Conservation (phyloP, 75 land plant genomes). For the Azolla pinnata region DNA sequence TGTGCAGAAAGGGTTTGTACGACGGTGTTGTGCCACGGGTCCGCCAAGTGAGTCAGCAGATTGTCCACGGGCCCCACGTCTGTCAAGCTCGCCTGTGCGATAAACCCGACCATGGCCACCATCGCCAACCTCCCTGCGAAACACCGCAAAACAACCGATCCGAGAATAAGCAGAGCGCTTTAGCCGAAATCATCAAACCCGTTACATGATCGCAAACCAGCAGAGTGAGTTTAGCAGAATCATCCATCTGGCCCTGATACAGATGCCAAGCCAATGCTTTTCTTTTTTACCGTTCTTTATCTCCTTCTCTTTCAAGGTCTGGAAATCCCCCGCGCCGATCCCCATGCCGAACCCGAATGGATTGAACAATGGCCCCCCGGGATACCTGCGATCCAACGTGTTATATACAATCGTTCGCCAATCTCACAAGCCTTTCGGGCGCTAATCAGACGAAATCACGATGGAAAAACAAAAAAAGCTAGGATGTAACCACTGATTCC, state of each 20-base stretch:
- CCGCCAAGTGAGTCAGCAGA: constrained; percentile 60
- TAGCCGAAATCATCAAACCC: neutral
- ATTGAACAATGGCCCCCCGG: constrained; percentile 81
- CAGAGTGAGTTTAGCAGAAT: no score
- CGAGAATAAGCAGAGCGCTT: neutral
- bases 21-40: constrained; percentile 68
- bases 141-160: neutral
- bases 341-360: constrained; percentile 73
- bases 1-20: constrained; percentile 45
- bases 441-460: no score
- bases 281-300: constrained; percentile 85
- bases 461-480: no score
- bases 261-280: no score
- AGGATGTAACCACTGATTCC: no score
- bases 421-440: no score
- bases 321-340: constrained; percentile 33
- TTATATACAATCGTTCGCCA: no score
- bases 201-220: no score
- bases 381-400: constrained; percentile 61
- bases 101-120: constrained; percentile 81
- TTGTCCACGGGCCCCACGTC: constrained; percentile 79
- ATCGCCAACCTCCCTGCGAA: constrained; percentile 75
- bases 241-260: no score
- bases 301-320: constrained; percentile 61
- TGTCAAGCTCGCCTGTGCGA: constrained; percentile 65